Percentiles rank a stretch among this genome's conserved stretches.
These are phyloP conservation scores for Cordyceps fumosorosea DNA, from an alignment of 2,329 filamentous ascomycete genomes.

Conservation along the genomic window DNA sequence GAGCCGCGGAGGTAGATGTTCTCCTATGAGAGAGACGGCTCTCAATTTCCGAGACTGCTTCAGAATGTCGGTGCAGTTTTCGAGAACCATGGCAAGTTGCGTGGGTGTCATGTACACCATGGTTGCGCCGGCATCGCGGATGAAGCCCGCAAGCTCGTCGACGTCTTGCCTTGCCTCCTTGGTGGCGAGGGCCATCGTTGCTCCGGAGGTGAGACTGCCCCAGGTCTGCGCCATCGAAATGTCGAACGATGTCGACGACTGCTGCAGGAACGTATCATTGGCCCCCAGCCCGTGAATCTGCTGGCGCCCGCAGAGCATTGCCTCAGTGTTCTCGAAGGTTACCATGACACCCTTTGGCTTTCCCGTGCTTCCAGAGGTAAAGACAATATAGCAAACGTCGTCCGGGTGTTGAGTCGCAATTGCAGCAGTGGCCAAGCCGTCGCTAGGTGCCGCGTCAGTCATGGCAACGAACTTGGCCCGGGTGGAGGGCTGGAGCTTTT, in stretches of 20 bases:
- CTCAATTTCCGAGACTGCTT: background rate
- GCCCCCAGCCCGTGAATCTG: background rate
- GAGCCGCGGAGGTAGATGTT: background rate
- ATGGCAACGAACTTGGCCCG: background rate
- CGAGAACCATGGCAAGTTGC: slow-evolving; percentile 1
- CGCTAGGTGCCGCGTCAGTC: background rate
- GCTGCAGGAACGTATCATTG: background rate
- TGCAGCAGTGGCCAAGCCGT: no score
- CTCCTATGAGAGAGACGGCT: background rate
- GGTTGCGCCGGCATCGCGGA: background rate
- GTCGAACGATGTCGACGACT: background rate
- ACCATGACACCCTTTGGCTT: slow-evolving; percentile 6
- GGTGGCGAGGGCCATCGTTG: background rate
- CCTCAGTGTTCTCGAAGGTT: slow-evolving; percentile 1
- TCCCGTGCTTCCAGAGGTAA: slow-evolving; percentile 1
- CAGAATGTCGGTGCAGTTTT: background rate
- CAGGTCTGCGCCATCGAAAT: slow-evolving; percentile 2
- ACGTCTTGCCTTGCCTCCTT: background rate
- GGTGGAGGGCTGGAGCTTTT: background rate
- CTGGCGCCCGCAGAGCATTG: slow-evolving; percentile 4
- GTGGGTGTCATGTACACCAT: slow-evolving; percentile 7
- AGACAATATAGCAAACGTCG: slow-evolving; percentile 4
- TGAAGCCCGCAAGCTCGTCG: background rate
- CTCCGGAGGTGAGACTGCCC: background rate
- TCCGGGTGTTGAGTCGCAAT: background rate